phyloP scores from a whole-genome alignment of 441 rosid species.

The Melastoma candidum region DNA sequence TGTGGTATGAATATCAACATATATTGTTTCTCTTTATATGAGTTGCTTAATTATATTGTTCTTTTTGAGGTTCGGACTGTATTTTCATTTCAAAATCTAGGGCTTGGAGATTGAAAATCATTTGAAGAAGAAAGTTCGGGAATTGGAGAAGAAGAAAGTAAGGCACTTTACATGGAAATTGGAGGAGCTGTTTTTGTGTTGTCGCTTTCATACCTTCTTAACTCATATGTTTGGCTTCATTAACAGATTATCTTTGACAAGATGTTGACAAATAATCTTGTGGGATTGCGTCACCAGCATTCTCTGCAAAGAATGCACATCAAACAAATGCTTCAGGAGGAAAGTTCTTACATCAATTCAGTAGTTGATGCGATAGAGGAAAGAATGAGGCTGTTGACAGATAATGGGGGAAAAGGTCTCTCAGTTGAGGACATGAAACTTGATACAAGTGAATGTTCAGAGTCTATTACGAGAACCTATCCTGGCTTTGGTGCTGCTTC shows the following conservation, averaged over 20 bases:
- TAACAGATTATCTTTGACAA: conserved; percentile 51
- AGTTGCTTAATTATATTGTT: conserved; percentile 5
- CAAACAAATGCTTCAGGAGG: conserved; percentile 54
- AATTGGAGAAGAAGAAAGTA: conserved; percentile 74
- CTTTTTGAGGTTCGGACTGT: conserved; percentile 1
- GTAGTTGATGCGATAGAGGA: conserved; percentile 36
- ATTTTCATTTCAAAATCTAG: conserved; percentile 27
- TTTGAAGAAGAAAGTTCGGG: conserved; percentile 67
- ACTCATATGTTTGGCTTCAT: conserved; percentile 16
- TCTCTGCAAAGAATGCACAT: conserved; percentile 50
- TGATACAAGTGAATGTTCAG: conserved; percentile 51
- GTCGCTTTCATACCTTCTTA: conserved; percentile 9
- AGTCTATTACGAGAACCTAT: conserved; percentile 43
- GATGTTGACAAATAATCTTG: conserved; percentile 38
- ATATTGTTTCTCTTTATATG: conserved; percentile 6
- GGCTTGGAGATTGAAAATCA: conserved; percentile 96
- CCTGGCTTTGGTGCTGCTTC: conserved; percentile 23
- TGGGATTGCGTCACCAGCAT: conserved; percentile 44
- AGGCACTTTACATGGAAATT: conserved; percentile 14
- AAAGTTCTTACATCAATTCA: conserved; percentile 38
- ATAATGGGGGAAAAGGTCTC: conserved; percentile 24
- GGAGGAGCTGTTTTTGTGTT: background rate
- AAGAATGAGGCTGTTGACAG: conserved; percentile 27
- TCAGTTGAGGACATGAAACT: conserved; percentile 24
- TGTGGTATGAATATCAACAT: conserved; percentile 44